Conservation (phyloP, 2,329 filamentous ascomycete genomes). For the Pestalotiopsis sp. region DNA sequence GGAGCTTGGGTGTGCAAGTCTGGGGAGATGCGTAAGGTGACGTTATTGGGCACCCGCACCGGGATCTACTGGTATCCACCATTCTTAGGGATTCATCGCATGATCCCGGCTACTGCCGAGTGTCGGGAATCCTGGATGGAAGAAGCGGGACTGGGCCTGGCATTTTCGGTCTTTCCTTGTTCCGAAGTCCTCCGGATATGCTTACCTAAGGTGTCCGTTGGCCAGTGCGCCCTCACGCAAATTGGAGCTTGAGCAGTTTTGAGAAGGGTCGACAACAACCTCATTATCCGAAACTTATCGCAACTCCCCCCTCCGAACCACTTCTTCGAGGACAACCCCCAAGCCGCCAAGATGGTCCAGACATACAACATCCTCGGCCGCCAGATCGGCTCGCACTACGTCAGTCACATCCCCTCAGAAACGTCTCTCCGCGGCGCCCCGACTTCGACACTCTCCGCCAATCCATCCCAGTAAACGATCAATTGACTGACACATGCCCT, state of each 20-base stretch:
- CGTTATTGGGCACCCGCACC: conserved; percentile 6
- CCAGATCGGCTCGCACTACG: conserved; percentile 62
- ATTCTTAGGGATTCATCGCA: not conserved
- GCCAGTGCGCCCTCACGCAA: conserved; percentile 13
- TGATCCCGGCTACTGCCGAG: conserved; percentile 1
- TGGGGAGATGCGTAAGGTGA: conserved; percentile 2
- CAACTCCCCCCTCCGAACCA: conserved; percentile 18
- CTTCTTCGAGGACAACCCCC: conserved; percentile 22
- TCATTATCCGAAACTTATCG: conserved; percentile 12
- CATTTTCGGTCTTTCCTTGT: conserved; percentile 4
- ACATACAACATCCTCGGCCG: conserved; percentile 58
- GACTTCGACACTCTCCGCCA: not conserved
- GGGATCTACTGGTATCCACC: not conserved
- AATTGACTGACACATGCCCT: conserved; percentile 10
- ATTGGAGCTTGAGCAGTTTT: conserved; percentile 30
- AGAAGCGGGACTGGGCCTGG: no score
- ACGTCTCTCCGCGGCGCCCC: not conserved
- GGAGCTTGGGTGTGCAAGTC: conserved; percentile 1
- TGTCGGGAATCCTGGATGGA: not conserved
- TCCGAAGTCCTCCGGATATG: not conserved
- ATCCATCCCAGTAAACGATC: conserved; percentile 10
- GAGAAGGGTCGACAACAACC: conserved; percentile 18
- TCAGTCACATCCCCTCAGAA: conserved; percentile 37
- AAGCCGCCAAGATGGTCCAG: conserved; percentile 44
- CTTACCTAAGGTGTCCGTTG: not conserved